Base-by-base conservation (phyloP, 257 asterid species). In the Plectranthus barbatus region DNA sequence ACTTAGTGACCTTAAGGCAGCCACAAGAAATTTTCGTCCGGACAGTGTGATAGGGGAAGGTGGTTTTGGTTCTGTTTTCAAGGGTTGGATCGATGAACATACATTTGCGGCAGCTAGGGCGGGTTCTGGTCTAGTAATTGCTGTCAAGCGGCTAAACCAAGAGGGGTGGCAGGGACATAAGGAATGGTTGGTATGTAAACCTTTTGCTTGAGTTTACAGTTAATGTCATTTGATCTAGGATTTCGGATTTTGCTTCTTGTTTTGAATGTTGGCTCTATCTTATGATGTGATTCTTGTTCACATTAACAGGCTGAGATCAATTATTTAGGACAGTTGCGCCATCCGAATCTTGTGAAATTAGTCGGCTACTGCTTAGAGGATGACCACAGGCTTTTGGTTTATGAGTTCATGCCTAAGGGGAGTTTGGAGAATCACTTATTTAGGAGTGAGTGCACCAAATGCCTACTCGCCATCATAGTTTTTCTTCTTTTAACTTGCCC, bases 1-100 rank as follows among this genome's bases (percentile, higher is more conserved):
- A 9, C 82, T 80, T 39, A 69, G 48, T 41, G 90, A 89, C 64
- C 90, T 89, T 10, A 84, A 77, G 75, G 74, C 81, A 0, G 90
- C 96, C 53, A 89, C 96, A 2, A 84, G 95, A 63, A 84, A 84
- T 63, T 89, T 89, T 51, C 88, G 93, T 4, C 95, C 92, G 0
- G 93, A 86, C 50, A 86, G 95, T 41, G 80, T 89, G 36, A 64
- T 89, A 53, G 95, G 96, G 24, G 96, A 86, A 75, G 96, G 96
- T 2, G 93, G 95, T 3, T 86, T 89, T 15, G 95, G 95, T 51
- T 84, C 85, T 7, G 95, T 86, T 8, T 89, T 79, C 72, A 86
- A 89, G 68, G 96, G 96, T 10, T 89, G 96, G 96, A 69, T 89
- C 24, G 96, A 89, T 10, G 84, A 86, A 55, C 76, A 82, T 48